These are phyloP conservation scores for Tagetes patula DNA, from an alignment of 129 eudicot genomes.

Conservation along the genomic window DNA sequence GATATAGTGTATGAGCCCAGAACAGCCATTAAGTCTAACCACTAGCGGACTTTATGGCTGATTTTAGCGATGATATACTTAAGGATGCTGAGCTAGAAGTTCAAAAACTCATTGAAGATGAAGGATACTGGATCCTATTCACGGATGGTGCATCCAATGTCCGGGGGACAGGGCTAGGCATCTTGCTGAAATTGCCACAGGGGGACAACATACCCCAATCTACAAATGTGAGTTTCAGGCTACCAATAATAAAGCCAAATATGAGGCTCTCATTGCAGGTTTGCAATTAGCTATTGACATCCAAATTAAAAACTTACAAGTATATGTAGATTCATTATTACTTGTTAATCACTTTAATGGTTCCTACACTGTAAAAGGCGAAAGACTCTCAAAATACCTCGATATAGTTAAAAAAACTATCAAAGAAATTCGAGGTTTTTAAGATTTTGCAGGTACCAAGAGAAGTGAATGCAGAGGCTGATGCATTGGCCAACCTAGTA, in stretches of 20 bases:
- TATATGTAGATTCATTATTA: not conserved
- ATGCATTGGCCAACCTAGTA: not conserved
- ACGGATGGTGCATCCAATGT: not conserved
- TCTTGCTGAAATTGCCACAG: not conserved
- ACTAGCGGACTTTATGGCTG: not conserved
- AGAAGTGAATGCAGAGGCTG: not conserved
- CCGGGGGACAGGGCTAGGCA: not conserved
- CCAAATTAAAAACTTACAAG: not conserved
- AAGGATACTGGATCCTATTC: not conserved
- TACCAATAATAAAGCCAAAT: not conserved
- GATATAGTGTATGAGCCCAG: not conserved
- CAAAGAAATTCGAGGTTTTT: not conserved
- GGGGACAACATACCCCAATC: not conserved
- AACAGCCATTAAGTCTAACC: not conserved
- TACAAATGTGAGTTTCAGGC: not conserved
- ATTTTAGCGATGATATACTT: not conserved
- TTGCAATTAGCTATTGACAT: not conserved
- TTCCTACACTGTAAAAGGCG: not conserved
- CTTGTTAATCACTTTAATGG: not conserved
- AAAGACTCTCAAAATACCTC: too few species aligned
- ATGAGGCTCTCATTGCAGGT: not conserved
- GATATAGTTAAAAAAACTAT: too few species aligned
- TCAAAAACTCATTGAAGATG: not conserved
- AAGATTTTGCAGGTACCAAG: not conserved
- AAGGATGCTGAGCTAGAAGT: not conserved